Percentiles rank a stretch among this genome's conserved stretches.
Conservation (phyloP, 2,329 filamentous ascomycete species). For the Hansfordia pulvinata region DNA sequence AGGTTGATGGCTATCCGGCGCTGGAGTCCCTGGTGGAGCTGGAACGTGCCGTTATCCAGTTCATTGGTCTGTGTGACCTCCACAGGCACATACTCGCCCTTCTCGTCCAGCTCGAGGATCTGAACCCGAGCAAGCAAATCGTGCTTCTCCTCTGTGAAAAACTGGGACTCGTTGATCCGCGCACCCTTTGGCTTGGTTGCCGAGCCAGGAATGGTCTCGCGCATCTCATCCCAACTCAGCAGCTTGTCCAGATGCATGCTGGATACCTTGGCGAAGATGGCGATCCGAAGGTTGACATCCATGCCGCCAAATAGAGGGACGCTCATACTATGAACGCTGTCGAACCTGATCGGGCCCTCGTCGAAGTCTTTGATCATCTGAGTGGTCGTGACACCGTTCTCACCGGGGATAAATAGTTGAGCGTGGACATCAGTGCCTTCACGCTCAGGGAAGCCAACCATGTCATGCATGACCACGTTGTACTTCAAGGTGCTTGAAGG, state of each 20-base stretch:
- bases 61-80: conserved; percentile 81
- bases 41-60: conserved; percentile 79
- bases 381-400: conserved; percentile 85
- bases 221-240: conserved; percentile 97
- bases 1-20: conserved; percentile 75
- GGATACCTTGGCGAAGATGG: conserved; percentile 83
- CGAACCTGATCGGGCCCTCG: conserved; percentile 82
- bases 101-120: conserved; percentile 82
- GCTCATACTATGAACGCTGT: conserved; percentile 98
- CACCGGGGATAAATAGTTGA: conserved; percentile 89
- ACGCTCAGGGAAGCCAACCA: conserved; percentile 86
- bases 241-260: conserved; percentile 93
- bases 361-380: conserved; percentile 92
- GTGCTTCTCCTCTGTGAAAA: conserved; percentile 84
- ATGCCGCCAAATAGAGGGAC: conserved; percentile 66
- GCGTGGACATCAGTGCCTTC: conserved; percentile 94
- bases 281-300: conserved; percentile 66
- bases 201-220: conserved; percentile 55
- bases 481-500: conserved; percentile 91
- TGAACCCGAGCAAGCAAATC: conserved; percentile 83
- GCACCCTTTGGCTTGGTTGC: conserved; percentile 41
- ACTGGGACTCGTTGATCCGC: conserved; percentile 81
- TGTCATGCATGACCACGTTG: conserved; percentile 95
- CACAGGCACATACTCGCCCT: conserved; percentile 80
- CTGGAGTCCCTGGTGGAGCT: conserved; percentile 89